Conservation (phyloP, 805 yeast genomes). For the Saccharomycopsis fibuligera region DNA sequence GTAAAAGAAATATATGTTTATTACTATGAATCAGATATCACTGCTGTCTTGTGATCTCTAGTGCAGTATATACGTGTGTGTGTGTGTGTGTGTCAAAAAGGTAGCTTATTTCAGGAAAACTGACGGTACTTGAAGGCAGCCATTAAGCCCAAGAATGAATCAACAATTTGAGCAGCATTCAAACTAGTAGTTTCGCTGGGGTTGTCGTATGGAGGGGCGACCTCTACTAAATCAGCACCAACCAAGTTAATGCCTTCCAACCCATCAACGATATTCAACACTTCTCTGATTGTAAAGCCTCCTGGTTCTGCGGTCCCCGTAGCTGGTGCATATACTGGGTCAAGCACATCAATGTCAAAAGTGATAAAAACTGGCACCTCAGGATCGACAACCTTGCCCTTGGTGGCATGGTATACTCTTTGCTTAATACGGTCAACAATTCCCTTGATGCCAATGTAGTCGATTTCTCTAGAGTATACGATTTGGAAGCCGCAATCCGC, state of each 20-base stretch:
- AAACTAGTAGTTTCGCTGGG: constrained; percentile 59
- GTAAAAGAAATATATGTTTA: no score
- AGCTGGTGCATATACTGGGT: constrained; percentile 70
- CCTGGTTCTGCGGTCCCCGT: constrained; percentile 79
- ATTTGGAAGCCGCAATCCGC: constrained; percentile 61
- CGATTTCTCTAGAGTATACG: constrained; percentile 66
- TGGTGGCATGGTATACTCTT: constrained; percentile 24
- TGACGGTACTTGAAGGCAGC: constrained; percentile 23
- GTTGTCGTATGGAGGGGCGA: constrained; percentile 54
- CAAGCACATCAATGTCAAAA: constrained; percentile 74
- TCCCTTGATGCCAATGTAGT: constrained; percentile 56
- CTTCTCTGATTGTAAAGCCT: constrained; percentile 64
- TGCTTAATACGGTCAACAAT: constrained; percentile 48
- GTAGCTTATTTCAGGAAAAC: no score
- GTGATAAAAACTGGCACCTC: constrained; percentile 67
- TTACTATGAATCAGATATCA: no score
- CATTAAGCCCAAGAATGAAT: constrained; percentile 38
- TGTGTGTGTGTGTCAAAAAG: no score
- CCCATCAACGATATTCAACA: constrained; percentile 51
- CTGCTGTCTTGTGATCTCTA: no score
- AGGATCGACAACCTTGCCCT: constrained; percentile 38
- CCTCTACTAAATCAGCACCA: constrained; percentile 77
- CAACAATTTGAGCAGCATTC: constrained; percentile 65
- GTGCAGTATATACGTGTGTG: no score
- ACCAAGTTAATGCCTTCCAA: constrained; percentile 54